Base-by-base conservation (phyloP, 352 stramenopile genomes). In the Phytopythium delawarense region DNA sequence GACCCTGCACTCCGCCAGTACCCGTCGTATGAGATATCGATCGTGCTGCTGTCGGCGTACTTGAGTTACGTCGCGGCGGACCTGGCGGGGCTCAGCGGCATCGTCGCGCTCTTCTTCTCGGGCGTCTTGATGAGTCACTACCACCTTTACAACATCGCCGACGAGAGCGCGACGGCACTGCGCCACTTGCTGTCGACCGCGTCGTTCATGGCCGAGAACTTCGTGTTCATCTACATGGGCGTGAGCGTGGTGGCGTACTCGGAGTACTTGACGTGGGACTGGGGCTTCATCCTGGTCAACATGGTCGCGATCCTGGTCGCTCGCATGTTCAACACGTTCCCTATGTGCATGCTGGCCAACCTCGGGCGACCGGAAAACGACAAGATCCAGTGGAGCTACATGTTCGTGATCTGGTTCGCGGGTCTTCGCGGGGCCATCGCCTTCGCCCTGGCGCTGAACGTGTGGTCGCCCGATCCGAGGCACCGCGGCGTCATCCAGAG, bases 61-160 rank as follows among this genome's bases (percentile, higher is more conserved):
- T 71, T 91, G 59, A 92, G 82, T 61, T 93, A 94, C 56, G 75
- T 97, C 25, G 82, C 83, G 7, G 84, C 81, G 1, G 84, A 96
- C 49, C 62, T 92, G 34, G 78, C 83, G 9, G 81, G 82, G 12
- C 73, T 96, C 37, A 96, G 84, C 63, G 94, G 96, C 18, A 98
- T 98, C 59, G 91, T 98, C 25, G 93, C 91, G 12, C 87, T 98
- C 54, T 93, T 98, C 52, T 97, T 98, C 67, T 96, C 86, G 32
- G 96, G 85, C n/a, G 84, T 94, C 40, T 61, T 93, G 49, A 96
- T 94, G 74, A 90, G 84, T 60, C 87, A 96, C 67, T 96, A 96
- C 57, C 84, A 96, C 61, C 51, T 96, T 45, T 84, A 93, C 64
- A 94, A 85, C 55, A 92, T 96, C 40, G 70, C 83, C 6, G 71